Conservation (phyloP, 495 filamentous ascomycete genomes). For the Peziza echinospora region DNA sequence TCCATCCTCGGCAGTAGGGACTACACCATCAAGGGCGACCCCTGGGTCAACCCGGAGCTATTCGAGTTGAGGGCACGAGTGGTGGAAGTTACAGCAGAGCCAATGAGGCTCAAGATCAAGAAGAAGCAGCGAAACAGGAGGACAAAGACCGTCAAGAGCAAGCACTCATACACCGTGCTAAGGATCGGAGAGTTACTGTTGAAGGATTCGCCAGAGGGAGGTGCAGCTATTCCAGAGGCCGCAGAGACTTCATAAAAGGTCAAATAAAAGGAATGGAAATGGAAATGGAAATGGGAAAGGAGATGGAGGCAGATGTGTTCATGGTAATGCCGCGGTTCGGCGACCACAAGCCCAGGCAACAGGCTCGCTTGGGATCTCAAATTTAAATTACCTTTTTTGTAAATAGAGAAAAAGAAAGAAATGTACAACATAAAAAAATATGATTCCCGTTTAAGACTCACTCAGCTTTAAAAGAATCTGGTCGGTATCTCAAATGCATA, state of each 20-base stretch:
- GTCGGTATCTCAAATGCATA: no score
- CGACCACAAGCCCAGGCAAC: no score
- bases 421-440: no score
- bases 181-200: slow-evolving; percentile 39
- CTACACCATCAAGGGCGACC: slow-evolving; percentile 61
- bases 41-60: slow-evolving; percentile 55
- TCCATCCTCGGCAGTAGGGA: slow-evolving; percentile 62
- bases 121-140: slow-evolving; percentile 71
- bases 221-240: neutral
- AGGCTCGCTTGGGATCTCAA: no score
- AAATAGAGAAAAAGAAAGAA: no score
- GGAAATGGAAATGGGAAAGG: neutral
- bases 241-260: neutral
- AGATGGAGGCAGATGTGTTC: neutral
- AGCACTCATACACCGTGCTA: slow-evolving; percentile 74
- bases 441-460: no score
- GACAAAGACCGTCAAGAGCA: slow-evolving; percentile 51
- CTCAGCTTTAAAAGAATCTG: no score
- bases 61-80: slow-evolving; percentile 74
- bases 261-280: neutral
- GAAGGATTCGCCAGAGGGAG: neutral
- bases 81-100: slow-evolving; percentile 71
- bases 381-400: no score
- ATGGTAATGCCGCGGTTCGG: no score
- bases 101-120: slow-evolving; percentile 72